These are phyloP conservation scores for Amborella trichopoda DNA, from an alignment of 164 flowering plant species.

Conservation along the genomic window DNA sequence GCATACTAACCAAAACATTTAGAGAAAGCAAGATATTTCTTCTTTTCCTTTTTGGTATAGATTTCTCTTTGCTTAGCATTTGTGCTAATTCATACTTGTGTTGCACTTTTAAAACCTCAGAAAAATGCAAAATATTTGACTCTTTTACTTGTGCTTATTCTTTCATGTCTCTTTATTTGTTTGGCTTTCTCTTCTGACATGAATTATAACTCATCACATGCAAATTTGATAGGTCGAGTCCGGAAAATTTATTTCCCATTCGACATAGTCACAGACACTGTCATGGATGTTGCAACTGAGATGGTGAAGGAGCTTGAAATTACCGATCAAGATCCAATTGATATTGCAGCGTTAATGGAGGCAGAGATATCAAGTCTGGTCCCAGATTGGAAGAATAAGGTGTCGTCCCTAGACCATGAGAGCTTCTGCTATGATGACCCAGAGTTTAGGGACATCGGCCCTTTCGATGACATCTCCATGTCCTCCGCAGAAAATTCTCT, in stretches of 20 bases:
- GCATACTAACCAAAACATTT: no score
- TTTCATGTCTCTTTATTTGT: no score
- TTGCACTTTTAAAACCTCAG: no score
- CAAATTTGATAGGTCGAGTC: constrained; percentile 42
- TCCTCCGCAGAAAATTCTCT: constrained; percentile 51
- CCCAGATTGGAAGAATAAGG: constrained; percentile 33
- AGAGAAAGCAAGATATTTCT: no score
- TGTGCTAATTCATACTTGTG: no score
- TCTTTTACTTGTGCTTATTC: no score
- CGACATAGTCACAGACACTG: constrained; percentile 49
- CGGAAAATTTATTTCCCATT: constrained; percentile 63
- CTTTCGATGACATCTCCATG: constrained; percentile 35
- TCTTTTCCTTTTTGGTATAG: no score
- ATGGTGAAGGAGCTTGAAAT: constrained; percentile 86
- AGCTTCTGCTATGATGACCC: constrained; percentile 31
- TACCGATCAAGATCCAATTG: constrained; percentile 43
- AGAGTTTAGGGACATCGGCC: constrained; percentile 22
- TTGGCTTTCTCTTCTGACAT: no score
- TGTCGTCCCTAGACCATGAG: constrained; percentile 9
- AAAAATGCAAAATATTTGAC: no score
- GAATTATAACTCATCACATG: no score
- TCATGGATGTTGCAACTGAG: constrained; percentile 69
- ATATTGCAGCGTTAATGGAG: constrained; percentile 70
- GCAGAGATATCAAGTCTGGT: constrained; percentile 45
- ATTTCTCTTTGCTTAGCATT: no score